phyloP scores from a whole-genome alignment of 1,139 yeast genomes.

The Candida buenavistaensis region DNA sequence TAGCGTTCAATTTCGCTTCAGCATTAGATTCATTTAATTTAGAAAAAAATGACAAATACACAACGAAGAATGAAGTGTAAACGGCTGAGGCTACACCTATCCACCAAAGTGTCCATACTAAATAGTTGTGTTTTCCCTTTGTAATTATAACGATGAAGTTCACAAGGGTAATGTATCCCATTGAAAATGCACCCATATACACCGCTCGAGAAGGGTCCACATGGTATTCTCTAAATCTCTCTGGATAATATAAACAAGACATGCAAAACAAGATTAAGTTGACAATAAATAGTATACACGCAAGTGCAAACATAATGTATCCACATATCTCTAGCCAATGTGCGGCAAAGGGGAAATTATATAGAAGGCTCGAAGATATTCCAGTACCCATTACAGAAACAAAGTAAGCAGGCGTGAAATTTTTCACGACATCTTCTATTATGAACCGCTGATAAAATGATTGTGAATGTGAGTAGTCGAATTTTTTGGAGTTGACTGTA shows the following conservation, averaged over 20 bases:
- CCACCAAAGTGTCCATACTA: slow-evolving; percentile 20
- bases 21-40: slow-evolving; percentile 22
- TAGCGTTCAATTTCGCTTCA: slow-evolving; percentile 33
- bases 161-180: slow-evolving; percentile 72
- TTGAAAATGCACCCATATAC: slow-evolving; percentile 74
- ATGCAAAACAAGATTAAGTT: slow-evolving; percentile 14
- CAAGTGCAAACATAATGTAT: slow-evolving; percentile 54
- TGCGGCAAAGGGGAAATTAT: slow-evolving; percentile 63
- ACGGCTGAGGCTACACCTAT: slow-evolving; percentile 49
- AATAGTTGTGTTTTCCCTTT: slow-evolving; percentile 18
- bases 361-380: slow-evolving; percentile 59
- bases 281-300: slow-evolving; percentile 49
- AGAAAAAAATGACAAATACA: slow-evolving; percentile 41
- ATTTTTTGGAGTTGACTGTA: slow-evolving; percentile 7
- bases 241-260: slow-evolving; percentile 36
- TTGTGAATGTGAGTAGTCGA: neutral
- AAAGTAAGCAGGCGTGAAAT: slow-evolving; percentile 62
- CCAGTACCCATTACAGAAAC: slow-evolving; percentile 87
- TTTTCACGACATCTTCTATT: slow-evolving; percentile 21
- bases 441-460: slow-evolving; percentile 12
- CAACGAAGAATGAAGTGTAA: slow-evolving; percentile 57
- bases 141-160: slow-evolving; percentile 49
- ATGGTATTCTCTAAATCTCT: slow-evolving; percentile 34
- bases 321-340: slow-evolving; percentile 62
- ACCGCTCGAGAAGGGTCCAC: slow-evolving; percentile 51